Conservation (phyloP, 1,284 basidiomycete genomes). For the Dichomitus squalens region DNA sequence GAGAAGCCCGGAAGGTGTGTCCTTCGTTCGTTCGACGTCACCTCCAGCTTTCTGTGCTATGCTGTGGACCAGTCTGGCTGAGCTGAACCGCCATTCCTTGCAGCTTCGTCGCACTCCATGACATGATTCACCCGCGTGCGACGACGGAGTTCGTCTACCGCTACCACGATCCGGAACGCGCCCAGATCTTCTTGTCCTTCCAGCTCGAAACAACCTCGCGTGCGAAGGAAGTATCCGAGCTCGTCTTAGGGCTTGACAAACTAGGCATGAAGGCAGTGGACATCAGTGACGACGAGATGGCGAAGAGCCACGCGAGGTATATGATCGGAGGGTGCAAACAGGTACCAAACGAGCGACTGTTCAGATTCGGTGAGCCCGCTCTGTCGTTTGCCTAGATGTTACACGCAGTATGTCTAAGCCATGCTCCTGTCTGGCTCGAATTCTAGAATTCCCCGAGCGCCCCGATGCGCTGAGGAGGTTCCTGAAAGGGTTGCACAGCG, state of each 20-base stretch:
- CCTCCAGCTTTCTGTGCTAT: background rate
- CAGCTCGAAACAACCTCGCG: constrained; percentile 72
- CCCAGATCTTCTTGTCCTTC: constrained; percentile 93
- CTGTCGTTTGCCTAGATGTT: background rate
- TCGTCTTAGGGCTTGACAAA: constrained; percentile 63
- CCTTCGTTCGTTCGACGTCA: background rate
- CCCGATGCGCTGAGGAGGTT: constrained; percentile 93
- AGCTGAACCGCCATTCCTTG: constrained; percentile 12
- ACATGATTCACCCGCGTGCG: constrained; percentile 85
- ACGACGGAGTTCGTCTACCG: constrained; percentile 99
- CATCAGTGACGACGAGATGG: constrained; percentile 94
- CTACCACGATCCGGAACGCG: constrained; percentile 68
- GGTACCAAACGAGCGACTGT: constrained; percentile 87
- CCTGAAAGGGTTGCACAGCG: constrained; percentile 76
- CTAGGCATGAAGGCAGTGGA: constrained; percentile 85
- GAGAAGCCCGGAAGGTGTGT: constrained; percentile 87
- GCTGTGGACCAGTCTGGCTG: too few relatives aligned
- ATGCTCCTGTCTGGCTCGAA: background rate
- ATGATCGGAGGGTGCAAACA: constrained; percentile 86
- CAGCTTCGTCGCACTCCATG: constrained; percentile 89
- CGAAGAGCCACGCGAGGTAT: constrained; percentile 93
- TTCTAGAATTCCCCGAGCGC: constrained; percentile 92
- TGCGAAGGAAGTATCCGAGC: constrained; percentile 65
- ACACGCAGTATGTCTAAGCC: background rate
- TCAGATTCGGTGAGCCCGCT: constrained; percentile 81